Base-by-base conservation (phyloP, 371 early-diverging fungal genomes). In the Circinella minor region DNA sequence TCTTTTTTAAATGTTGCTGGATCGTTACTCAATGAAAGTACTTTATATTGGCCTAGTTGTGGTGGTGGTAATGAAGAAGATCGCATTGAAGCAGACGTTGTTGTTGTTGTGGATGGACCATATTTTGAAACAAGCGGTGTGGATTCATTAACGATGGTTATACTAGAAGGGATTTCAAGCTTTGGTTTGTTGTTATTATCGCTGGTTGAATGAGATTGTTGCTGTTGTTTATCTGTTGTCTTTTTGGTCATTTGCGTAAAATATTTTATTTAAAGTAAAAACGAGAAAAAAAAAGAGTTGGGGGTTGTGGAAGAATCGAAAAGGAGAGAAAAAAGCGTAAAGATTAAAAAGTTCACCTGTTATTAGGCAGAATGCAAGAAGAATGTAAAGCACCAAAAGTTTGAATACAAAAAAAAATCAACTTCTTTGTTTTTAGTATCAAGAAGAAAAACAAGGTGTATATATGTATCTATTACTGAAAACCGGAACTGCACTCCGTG, bases 141-240 rank as follows among this genome's bases (percentile, higher is more conserved):
- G 39, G 75, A 68, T 61, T 75, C 75, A 63, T 75, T 71, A 47
- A 75, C 71, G 51, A 75, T 75, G 43, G 75, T 71, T 17, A 75
- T 55, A 39, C 71, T 71, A n/a, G 63, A 36, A 13, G 75, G 75
- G 1, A 71, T 18, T n/a, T 59, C 60, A 38, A 37, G 6, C 36
- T 14, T 34, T 17, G 47, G 47, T 11, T 57, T 20, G 34, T 34
- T 34, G 57, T 17, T 57, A 34, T 4, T 9, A 37, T 61, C 18
- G 61, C 38, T 17, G 38, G 17, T 11, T 11, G 11, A 10, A 4
- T 60, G 60, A 4, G 27, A 27, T 27, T 27, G 27, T 27, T 27
- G 27, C 27, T 27, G 27, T 27, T 27, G 27, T 27, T 27, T 27
- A 27, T 27, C 27, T 27, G 27, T 17, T 13, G 60, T 60, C 61